Base-by-base conservation (phyloP, 2,329 filamentous ascomycete species). In the Blastomyces percursus region DNA sequence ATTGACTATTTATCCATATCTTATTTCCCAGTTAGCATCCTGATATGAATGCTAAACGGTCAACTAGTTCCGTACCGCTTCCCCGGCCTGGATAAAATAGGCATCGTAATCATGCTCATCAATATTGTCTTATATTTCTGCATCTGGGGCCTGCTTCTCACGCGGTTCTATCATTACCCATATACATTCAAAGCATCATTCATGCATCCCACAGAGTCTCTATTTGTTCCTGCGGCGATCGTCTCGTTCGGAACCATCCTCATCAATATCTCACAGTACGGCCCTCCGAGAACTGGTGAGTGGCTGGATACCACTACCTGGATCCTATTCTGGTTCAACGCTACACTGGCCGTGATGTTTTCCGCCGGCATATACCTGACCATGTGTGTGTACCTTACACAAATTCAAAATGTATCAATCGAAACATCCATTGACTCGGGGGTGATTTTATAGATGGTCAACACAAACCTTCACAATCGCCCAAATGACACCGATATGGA, bases 401-500 rank as follows among this genome's bases (percentile, higher is more conserved):
- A 16, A 32, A 32, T 21, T 16, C 24, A 58, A 42, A 21, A 44
- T 27, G 24, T 30, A 42, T 42, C 40, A 8, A 12, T 40, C 59
- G 5, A n/a, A 42, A 1, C n/a, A 42, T 32, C 50, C 42, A 40
- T 38, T 32, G 50, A 51, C 55, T 61, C 60, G 24, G 42, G 14
- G 16, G 32, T 35, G 5, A 35, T 5, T 54, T 7, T 54, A 8
- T 60, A 84, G 82, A 68, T 86, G 84, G 84, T 84, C 82, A 1
- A 86, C 84, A 0, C 82, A 84, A 64, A 84, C 82, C 2, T 86
- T 85, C 67, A 86, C 90, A 0, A 89, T 94, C 57, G 87, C 89
- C 42, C 86, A 86, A 60, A 94, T 95, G 90, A 94, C 90, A 0
- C 90, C 90, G 0, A 85, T 91, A 21, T 94, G 90, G 90, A 91